Evolutionary conservation across 2,329 filamentous ascomycete species (phyloP).

Genomic region (Salinomyces thailandicus): DNA sequence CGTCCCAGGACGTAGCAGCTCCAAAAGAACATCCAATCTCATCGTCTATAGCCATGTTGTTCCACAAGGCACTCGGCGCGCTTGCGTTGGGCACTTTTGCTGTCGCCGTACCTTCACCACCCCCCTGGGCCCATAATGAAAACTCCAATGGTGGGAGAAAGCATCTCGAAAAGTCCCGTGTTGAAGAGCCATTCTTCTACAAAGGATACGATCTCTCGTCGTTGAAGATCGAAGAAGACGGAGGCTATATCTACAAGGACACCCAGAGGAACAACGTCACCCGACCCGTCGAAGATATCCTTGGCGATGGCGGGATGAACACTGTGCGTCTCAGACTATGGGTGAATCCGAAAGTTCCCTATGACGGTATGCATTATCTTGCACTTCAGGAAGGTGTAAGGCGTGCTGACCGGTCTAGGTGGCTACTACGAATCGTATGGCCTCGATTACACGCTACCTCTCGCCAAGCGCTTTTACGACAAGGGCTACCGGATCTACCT

Average conservation of each 20-base stretch:
- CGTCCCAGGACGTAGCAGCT: too few species aligned
- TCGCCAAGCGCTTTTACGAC: slow-evolving; percentile 26
- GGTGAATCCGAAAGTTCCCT: slow-evolving; percentile 22
- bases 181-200: slow-evolving; percentile 22
- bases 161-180: too few species aligned
- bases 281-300: slow-evolving; percentile 26
- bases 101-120: too few species aligned
- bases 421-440: slow-evolving; percentile 21
- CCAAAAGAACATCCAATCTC: too few species aligned
- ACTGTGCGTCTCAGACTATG: slow-evolving; percentile 18
- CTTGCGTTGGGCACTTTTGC: too few species aligned
- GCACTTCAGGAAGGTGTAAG: neutral
- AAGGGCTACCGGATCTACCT: slow-evolving; percentile 30
- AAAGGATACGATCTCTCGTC: slow-evolving; percentile 33
- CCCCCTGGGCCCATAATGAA: too few species aligned
- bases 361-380: slow-evolving; percentile 12
- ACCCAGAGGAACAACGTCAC: slow-evolving; percentile 28
- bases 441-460: slow-evolving; percentile 25
- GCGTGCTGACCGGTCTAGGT: slow-evolving; percentile 2
- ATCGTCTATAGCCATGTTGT: too few species aligned
- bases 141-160: too few species aligned
- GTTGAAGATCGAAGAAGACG: slow-evolving; percentile 27
- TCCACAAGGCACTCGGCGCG: too few species aligned
- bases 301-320: slow-evolving; percentile 28
- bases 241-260: slow-evolving; percentile 30